A percentile compares a stretch with the other conserved stretches of the same genome.
Conservation (phyloP, 331 rosid genomes). For the Pyrus hybrid region DNA sequence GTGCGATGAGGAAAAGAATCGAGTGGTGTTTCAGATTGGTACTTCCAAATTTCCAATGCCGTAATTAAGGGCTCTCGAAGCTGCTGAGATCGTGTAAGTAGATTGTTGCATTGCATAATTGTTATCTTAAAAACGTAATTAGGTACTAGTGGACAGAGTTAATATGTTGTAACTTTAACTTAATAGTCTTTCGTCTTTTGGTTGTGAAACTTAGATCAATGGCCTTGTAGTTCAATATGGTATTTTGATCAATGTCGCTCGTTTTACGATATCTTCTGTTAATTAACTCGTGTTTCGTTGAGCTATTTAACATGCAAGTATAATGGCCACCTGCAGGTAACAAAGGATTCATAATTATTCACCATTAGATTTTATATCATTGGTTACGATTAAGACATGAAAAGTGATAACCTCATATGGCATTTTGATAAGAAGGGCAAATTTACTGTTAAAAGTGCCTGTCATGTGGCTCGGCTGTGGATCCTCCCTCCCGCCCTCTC, state of each 20-base stretch:
- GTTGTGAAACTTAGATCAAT: background rate
- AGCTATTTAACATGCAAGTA: no score
- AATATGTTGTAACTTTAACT: background rate
- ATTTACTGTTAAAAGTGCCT: no score
- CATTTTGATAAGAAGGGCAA: no score
- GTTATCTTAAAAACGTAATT: background rate
- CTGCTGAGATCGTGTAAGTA: slow-evolving; percentile 80
- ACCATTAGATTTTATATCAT: no score
- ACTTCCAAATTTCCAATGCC: slow-evolving; percentile 49
- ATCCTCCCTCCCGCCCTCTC: no score
- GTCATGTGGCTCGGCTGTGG: no score
- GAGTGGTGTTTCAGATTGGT: slow-evolving; percentile 83
- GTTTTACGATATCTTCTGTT: no score
- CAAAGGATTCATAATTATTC: no score
- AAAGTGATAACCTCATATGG: no score
- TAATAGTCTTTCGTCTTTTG: background rate
- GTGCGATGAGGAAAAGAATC: slow-evolving; percentile 59
- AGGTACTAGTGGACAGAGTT: background rate
- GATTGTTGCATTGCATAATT: background rate
- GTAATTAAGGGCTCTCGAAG: slow-evolving; percentile 55
- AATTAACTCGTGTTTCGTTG: no score
- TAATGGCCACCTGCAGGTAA: no score
- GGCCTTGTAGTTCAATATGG: background rate
- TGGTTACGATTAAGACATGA: no score
- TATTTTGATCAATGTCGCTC: background rate